Evolutionary conservation across 1,284 basidiomycete species (phyloP).

Genomic region (Sporisorium iseilematis-ciliati): DNA sequence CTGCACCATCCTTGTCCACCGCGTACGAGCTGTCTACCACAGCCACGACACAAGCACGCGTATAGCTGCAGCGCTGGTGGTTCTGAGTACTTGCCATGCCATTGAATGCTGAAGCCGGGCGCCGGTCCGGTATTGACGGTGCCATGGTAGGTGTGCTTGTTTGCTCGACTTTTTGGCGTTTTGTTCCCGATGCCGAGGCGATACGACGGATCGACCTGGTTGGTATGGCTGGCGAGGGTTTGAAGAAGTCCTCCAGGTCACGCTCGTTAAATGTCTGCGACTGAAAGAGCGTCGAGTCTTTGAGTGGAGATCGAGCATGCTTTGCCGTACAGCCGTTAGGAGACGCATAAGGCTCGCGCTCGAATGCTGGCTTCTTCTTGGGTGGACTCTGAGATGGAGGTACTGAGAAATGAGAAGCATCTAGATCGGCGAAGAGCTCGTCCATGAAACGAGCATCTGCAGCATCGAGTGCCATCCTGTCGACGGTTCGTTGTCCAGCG

Average conservation of each 20-base stretch:
- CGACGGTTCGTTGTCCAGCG: neutral
- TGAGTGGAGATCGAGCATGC: constrained; percentile 22
- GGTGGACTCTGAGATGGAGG: constrained; percentile 48
- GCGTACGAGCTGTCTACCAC: constrained; percentile 28
- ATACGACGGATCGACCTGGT: constrained; percentile 5
- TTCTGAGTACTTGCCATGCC: neutral
- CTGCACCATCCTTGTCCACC: neutral
- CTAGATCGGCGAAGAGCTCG: constrained; percentile 49
- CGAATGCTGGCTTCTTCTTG: constrained; percentile 15
- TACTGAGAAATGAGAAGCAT: constrained; percentile 43
- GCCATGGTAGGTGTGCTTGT: neutral
- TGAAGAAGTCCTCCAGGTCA: constrained; percentile 31
- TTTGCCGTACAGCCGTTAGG: neutral
- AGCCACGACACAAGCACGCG: constrained; percentile 29
- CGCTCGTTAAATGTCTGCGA: constrained; percentile 16
- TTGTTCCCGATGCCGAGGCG: constrained; percentile 22
- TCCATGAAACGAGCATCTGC: constrained; percentile 48
- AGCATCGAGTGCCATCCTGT: constrained; percentile 38
- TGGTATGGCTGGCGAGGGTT: constrained; percentile 2
- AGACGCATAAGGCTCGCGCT: neutral
- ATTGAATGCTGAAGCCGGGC: neutral
- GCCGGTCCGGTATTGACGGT: neutral
- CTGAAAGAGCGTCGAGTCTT: constrained; percentile 24
- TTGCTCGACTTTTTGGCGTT: constrained; percentile 34
- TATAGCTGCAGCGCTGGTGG: constrained; percentile 24